Evolutionary conservation across 306 rosid genomes (phyloP).

Genomic region (Purshia tridentata): DNA sequence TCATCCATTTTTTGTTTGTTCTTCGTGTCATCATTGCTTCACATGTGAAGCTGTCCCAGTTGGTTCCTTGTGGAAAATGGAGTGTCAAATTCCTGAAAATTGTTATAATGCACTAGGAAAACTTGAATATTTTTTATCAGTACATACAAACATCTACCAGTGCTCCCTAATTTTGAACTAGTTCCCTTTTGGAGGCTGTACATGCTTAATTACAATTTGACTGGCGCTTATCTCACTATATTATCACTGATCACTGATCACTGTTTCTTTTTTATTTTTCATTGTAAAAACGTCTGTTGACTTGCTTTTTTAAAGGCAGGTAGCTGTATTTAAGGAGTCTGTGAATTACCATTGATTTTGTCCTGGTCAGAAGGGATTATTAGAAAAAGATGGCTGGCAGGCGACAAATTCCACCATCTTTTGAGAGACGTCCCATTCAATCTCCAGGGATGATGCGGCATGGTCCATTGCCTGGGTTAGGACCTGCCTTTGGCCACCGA

Average conservation of each 20-base stretch:
- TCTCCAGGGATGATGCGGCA: conserved; percentile 59
- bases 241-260: background rate
- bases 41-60: background rate
- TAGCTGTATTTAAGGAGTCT: conserved; percentile 16
- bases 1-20: background rate
- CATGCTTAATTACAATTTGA: background rate
- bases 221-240: background rate
- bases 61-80: background rate
- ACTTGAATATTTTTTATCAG: background rate
- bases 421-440: conserved; percentile 41
- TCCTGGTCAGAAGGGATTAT: conserved; percentile 12
- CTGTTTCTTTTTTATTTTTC: background rate
- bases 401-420: conserved; percentile 34
- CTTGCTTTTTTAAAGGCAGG: conserved; percentile 11
- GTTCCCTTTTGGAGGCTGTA: background rate
- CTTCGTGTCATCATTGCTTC: background rate
- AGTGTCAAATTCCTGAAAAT: background rate
- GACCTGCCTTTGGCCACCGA: conserved; percentile 37
- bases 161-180: background rate
- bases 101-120: too few relatives aligned
- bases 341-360: conserved; percentile 22
- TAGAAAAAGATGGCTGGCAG: conserved; percentile 41
- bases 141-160: background rate
- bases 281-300: background rate
- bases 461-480: conserved; percentile 45